A percentile compares a stretch with the other conserved stretches of the same genome.
Conservation (phyloP, 805 yeast genomes). For the Hagleromyces aurorensis region DNA sequence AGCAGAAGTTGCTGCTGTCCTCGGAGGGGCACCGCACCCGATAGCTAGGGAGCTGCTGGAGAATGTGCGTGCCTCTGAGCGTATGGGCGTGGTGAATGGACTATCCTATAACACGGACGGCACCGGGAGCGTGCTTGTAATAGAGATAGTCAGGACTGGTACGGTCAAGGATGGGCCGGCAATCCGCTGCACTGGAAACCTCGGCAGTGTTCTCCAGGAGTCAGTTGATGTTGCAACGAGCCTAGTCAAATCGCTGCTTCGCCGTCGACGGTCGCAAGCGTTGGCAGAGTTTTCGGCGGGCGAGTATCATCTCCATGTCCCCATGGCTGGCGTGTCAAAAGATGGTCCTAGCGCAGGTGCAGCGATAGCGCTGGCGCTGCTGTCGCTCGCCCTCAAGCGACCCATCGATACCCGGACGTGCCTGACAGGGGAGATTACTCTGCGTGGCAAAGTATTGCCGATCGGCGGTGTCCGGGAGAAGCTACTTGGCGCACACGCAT, state of each 20-base stretch:
- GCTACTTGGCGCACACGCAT: conserved; percentile 68
- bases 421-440: conserved; percentile 82
- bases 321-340: conserved; percentile 57
- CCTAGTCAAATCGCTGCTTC: conserved; percentile 53
- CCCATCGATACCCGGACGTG: conserved; percentile 49
- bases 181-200: conserved; percentile 67
- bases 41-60: conserved; percentile 37
- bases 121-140: conserved; percentile 69
- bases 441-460: conserved; percentile 69
- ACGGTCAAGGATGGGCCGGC: conserved; percentile 30
- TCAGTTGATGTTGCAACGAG: conserved; percentile 73
- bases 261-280: conserved; percentile 28
- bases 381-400: conserved; percentile 60
- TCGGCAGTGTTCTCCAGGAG: conserved; percentile 76
- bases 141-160: conserved; percentile 69
- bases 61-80: conserved; percentile 40
- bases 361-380: conserved; percentile 71
- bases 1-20: conserved; percentile 32
- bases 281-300: conserved; percentile 41
- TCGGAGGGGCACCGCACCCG: conserved; percentile 56
- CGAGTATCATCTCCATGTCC: conserved; percentile 64
- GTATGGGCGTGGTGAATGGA: conserved; percentile 77
- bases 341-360: conserved; percentile 49
- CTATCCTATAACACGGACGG: conserved; percentile 83
- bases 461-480: conserved; percentile 80